phyloP scores from a whole-genome alignment of 78 protist genomes.

The Dictyostelium brefeldianum region DNA sequence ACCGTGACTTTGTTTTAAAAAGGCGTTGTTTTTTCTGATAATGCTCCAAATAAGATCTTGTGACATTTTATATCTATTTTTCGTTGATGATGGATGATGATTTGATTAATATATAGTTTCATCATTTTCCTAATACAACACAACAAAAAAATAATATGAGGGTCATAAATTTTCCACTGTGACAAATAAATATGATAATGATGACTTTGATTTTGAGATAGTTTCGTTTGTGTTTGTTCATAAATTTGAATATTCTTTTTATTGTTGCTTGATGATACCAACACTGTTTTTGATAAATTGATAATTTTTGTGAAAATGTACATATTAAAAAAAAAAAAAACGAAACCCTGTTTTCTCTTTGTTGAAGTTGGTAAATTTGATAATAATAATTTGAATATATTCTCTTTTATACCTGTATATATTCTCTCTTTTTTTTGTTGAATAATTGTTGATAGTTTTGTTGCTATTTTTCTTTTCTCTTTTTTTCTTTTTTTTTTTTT shows the following conservation, averaged over 20 bases:
- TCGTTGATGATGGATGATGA: background rate
- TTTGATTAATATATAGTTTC: background rate
- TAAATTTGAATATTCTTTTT: background rate
- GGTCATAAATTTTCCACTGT: too few relatives aligned
- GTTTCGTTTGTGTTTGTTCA: background rate
- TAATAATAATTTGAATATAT: too few relatives aligned
- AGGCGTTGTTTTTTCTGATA: slow-evolving; percentile 72
- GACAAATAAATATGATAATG: background rate
- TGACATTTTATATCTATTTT: slow-evolving; percentile 36
- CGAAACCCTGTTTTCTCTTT: too few relatives aligned
- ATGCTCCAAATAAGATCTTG: slow-evolving; percentile 73
- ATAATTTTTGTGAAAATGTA: too few relatives aligned
- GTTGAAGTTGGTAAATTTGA: too few relatives aligned
- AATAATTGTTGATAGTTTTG: too few relatives aligned
- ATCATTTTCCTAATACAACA: background rate
- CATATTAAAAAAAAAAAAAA: too few relatives aligned
- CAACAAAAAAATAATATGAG: slow-evolving; percentile 10
- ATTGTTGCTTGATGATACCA: background rate
- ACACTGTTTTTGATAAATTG: background rate
- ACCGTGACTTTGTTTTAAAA: slow-evolving; percentile 22
- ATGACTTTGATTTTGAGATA: background rate
- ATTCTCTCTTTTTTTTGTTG: too few relatives aligned
- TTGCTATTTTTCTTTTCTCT: too few relatives aligned
- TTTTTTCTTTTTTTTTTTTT: too few relatives aligned
- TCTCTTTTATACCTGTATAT: too few relatives aligned